Percentiles rank a stretch among this genome's conserved stretches.
Conservation (phyloP, 495 filamentous ascomycete species). For the Penicillium soppii region DNA sequence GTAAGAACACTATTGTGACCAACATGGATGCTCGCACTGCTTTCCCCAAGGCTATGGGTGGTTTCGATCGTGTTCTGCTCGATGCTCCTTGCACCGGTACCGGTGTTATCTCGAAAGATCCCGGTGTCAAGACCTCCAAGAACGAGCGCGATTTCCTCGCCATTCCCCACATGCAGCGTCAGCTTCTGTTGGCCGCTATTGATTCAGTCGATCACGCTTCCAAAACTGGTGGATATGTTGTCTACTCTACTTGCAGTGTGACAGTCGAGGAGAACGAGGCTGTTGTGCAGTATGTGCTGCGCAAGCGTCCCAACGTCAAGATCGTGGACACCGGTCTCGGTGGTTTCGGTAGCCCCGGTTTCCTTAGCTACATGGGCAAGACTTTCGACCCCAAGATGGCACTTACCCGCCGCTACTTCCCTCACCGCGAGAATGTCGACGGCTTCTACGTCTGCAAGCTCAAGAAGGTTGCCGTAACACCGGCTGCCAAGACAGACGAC, state of each 20-base stretch:
- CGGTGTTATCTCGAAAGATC: slow-evolving; percentile 93
- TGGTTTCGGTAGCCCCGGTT: slow-evolving; percentile 89
- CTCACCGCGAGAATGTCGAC: slow-evolving; percentile 93
- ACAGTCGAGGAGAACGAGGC: slow-evolving; percentile 92
- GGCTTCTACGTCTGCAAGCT: slow-evolving; percentile 98
- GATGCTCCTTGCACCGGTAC: slow-evolving; percentile 82
- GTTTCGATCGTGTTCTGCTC: slow-evolving; percentile 82
- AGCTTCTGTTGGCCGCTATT: slow-evolving; percentile 88
- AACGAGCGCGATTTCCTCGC: slow-evolving; percentile 88
- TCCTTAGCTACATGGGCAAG: slow-evolving; percentile 84
- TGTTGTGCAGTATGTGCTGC: slow-evolving; percentile 90
- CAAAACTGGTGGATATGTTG: slow-evolving; percentile 89
- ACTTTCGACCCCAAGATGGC: slow-evolving; percentile 83
- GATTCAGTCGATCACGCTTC: slow-evolving; percentile 85
- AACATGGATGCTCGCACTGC: slow-evolving; percentile 84
- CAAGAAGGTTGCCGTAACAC: slow-evolving; percentile 82
- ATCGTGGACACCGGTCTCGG: slow-evolving; percentile 87
- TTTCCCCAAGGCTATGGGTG: slow-evolving; percentile 91
- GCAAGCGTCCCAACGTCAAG: slow-evolving; percentile 86
- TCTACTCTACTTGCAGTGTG: slow-evolving; percentile 91
- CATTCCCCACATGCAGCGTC: slow-evolving; percentile 91
- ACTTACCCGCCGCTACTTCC: slow-evolving; percentile 86
- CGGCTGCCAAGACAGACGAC: slow-evolving; percentile 48
- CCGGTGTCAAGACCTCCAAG: slow-evolving; percentile 95
- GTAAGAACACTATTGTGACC: slow-evolving; percentile 90